These are phyloP conservation scores for Coemansia sp. DNA, from an alignment of 192 early-diverging fungal species.

Conservation along the genomic window DNA sequence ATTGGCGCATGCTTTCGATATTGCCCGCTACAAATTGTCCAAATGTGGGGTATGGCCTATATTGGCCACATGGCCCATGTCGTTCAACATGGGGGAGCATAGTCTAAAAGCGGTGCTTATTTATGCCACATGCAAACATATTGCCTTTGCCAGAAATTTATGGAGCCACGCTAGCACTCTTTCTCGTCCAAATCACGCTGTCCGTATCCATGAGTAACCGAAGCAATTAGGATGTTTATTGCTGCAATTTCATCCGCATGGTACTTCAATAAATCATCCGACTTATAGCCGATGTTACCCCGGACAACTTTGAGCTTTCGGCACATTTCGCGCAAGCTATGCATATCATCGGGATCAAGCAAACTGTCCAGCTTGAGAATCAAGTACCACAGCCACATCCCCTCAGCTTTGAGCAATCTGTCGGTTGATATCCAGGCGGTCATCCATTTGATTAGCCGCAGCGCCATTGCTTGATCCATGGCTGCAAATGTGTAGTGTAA, in stretches of 20 bases:
- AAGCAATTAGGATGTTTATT: slow-evolving; percentile 37
- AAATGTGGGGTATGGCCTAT: too few relatives aligned
- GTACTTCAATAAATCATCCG: background rate
- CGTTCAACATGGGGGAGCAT: too few relatives aligned
- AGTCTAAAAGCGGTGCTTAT: too few relatives aligned
- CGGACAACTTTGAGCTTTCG: slow-evolving; percentile 25
- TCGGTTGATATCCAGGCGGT: slow-evolving; percentile 27
- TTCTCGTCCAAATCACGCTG: slow-evolving; percentile 31
- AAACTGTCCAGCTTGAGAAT: slow-evolving; percentile 34
- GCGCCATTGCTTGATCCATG: slow-evolving; percentile 33
- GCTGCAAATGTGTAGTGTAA: slow-evolving; percentile 28
- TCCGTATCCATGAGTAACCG: slow-evolving; percentile 35
- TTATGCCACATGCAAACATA: too few relatives aligned
- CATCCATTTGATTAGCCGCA: slow-evolving; percentile 43
- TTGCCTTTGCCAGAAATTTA: too few relatives aligned
- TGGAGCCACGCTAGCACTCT: too few relatives aligned
- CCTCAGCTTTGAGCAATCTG: slow-evolving; percentile 21
- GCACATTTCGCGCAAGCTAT: slow-evolving; percentile 40
- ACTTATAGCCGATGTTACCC: slow-evolving; percentile 6
- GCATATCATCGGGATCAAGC: slow-evolving; percentile 41
- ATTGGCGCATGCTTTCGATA: too few relatives aligned
- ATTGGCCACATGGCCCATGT: too few relatives aligned
- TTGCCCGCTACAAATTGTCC: too few relatives aligned
- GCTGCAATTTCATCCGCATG: slow-evolving; percentile 35
- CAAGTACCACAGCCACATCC: slow-evolving; percentile 46